Base-by-base conservation (phyloP, 2,329 filamentous ascomycete genomes). In the Aspergillus sp. region DNA sequence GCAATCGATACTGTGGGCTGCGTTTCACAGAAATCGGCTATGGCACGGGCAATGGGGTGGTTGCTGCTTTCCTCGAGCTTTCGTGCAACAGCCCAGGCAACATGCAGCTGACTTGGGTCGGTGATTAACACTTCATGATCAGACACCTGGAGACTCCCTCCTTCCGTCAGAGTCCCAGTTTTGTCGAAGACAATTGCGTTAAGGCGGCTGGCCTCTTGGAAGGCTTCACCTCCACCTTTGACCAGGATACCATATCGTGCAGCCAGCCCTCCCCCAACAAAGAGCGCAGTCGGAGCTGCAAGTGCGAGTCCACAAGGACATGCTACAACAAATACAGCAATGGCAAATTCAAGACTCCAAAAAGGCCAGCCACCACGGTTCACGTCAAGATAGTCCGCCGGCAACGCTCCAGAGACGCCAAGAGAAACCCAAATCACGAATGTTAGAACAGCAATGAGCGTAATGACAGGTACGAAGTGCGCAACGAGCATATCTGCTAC, bases 121-220 rank as follows among this genome's bases (percentile, higher is more conserved):
- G 62, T 65, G 22, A 69, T 62, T 41, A 80, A 66, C 15, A 78
- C 55, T 56, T 78, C 74, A 61, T 83, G 75, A 17, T 84, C 79
- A 5, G 82, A 82, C 1, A 87, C 81, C 44, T 76, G 77, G 22
- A 85, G 78, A 45, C 83, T 81, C n/a, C 81, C 83, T 17, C 83
- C 83, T 65, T 88, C 78, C 0, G 91, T 95, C 57, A 96, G 77
- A 0, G 91, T 96, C 1, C 91, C 91, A 0, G 91, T 96, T 80
- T 96, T 95, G 80, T 96, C 91, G 69, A 96, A 95, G 1, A 95
- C 89, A 39, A 95, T 86, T 52, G 87, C 88, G 70, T 91, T 86
- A 44, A 93, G 81, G 11, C 83, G 84, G 69, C 89, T 92, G 4
- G 90, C 90, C 75, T 91, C 91, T 71, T 93, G 89, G 69, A 95